Conservation (phyloP, 305 asterid species). For the Solanum hybrid region DNA sequence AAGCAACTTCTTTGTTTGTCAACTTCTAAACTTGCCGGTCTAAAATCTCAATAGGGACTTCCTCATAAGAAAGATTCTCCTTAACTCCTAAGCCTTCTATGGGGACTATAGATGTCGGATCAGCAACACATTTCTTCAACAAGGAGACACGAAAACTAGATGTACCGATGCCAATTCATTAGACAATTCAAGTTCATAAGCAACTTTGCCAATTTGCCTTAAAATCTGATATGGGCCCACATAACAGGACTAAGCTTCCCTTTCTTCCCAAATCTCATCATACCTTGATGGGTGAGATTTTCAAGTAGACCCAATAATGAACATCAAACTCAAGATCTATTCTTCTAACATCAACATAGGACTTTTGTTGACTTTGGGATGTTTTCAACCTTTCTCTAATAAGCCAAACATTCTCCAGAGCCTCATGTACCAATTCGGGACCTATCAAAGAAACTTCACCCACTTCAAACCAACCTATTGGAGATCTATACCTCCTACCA, state of each 20-base stretch:
- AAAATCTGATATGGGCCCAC: background rate
- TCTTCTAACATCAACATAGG: background rate
- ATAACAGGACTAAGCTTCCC: background rate
- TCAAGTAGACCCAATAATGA: background rate
- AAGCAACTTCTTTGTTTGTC: background rate
- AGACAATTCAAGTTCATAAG: background rate
- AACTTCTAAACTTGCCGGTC: background rate
- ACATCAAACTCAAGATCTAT: background rate
- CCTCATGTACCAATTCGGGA: background rate
- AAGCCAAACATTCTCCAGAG: background rate
- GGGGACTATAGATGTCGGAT: background rate
- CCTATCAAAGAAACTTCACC: background rate
- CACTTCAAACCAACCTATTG: background rate
- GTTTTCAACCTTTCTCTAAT: background rate
- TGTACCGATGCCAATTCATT: background rate
- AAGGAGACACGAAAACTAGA: background rate
- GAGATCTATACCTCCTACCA: no score
- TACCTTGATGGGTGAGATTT: background rate
- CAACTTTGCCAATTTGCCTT: background rate
- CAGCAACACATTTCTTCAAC: background rate
- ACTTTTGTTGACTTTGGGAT: background rate
- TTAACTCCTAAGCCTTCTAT: background rate
- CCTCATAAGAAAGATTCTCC: background rate
- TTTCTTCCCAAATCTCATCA: background rate
- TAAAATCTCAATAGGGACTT: background rate